Conservation (phyloP, 2,329 filamentous ascomycete species). For the Thielaviopsis punctulata region DNA sequence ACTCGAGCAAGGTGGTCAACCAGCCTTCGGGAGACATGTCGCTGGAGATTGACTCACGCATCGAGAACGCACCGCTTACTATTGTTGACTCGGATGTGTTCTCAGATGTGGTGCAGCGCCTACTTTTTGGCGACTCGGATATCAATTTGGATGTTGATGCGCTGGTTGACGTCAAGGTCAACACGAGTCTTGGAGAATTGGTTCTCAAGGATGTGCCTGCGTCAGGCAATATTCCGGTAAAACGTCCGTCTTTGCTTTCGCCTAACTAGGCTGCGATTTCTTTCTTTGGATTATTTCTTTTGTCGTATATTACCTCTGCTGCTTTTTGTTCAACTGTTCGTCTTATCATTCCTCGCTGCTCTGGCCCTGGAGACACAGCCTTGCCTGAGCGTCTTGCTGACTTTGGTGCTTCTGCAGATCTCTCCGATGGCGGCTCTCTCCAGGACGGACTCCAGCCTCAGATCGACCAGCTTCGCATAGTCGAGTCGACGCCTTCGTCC, state of each 20-base stretch:
- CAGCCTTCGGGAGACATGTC: slow-evolving; percentile 35
- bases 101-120: slow-evolving; percentile 58
- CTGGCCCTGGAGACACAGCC: slow-evolving; percentile 51
- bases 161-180: slow-evolving; percentile 64
- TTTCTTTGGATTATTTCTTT: not conserved
- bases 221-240: slow-evolving; percentile 73
- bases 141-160: slow-evolving; percentile 63
- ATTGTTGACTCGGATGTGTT: slow-evolving; percentile 71
- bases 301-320: slow-evolving; percentile 5
- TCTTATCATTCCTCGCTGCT: not conserved
- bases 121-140: slow-evolving; percentile 56
- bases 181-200: slow-evolving; percentile 66
- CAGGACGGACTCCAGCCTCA: slow-evolving; percentile 34
- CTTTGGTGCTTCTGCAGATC: slow-evolving; percentile 7
- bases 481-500: slow-evolving; percentile 54
- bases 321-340: slow-evolving; percentile 1
- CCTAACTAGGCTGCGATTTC: slow-evolving; percentile 2
- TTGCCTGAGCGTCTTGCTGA: slow-evolving; percentile 1
- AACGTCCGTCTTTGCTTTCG: slow-evolving; percentile 61
- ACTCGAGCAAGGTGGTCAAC: slow-evolving; percentile 52
- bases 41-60: slow-evolving; percentile 57
- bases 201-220: slow-evolving; percentile 70
- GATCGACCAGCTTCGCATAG: slow-evolving; percentile 53
- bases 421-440: slow-evolving; percentile 23
- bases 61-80: slow-evolving; percentile 64